These are phyloP conservation scores for Naegleria fowleri DNA, from an alignment of 208 protist species.

Conservation along the genomic window DNA sequence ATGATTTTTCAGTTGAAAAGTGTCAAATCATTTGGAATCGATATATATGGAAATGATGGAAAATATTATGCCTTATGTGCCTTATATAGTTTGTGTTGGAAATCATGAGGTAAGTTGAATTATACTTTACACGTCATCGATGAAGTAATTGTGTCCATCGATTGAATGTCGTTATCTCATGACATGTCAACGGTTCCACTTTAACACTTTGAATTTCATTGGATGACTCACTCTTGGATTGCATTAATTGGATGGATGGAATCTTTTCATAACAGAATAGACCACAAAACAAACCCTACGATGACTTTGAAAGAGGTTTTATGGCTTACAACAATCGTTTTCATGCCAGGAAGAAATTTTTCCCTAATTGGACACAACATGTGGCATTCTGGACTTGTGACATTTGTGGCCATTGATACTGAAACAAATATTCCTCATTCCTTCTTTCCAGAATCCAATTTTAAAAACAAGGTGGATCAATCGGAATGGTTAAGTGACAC, in stretches of 20 bases:
- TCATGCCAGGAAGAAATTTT: neutral
- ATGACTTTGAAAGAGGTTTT: neutral
- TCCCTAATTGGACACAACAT: neutral
- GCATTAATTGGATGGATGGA: too few species aligned
- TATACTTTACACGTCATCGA: neutral
- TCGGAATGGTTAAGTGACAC: slow-evolving; percentile 49
- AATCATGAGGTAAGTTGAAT: neutral
- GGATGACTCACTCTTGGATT: too few species aligned
- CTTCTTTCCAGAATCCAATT: neutral
- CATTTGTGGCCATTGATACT: neutral
- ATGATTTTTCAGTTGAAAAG: neutral
- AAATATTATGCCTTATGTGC: neutral
- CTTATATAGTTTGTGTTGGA: neutral
- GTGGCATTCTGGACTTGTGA: neutral
- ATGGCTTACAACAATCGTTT: neutral
- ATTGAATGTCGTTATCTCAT: too few species aligned
- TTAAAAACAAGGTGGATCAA: slow-evolving; percentile 22
- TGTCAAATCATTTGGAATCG: neutral
- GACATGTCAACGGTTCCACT: too few species aligned
- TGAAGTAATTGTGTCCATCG: too few species aligned
- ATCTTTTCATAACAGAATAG: neutral
- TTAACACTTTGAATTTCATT: too few species aligned
- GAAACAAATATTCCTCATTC: neutral
- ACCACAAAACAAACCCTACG: neutral
- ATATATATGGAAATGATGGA: neutral